These are phyloP conservation scores for Cardiospermum halicacabum DNA, from an alignment of 345 rosid species.

Conservation along the genomic window DNA sequence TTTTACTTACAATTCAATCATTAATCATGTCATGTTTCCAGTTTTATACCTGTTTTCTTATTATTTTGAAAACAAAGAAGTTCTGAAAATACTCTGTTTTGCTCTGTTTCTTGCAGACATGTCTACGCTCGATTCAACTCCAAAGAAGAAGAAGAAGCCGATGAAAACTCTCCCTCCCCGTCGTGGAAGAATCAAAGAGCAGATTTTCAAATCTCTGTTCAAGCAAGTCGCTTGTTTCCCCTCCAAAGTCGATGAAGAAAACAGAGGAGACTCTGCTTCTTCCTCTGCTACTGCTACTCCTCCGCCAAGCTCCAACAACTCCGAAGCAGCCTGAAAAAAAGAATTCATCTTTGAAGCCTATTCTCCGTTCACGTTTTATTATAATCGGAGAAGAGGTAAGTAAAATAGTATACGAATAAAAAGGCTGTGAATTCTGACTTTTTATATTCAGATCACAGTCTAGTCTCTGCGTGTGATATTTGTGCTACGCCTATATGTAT, in stretches of 20 bases:
- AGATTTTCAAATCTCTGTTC: slow-evolving; percentile 25
- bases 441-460: slow-evolving; percentile 14
- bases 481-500: neutral
- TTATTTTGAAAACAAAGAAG: neutral
- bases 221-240: slow-evolving; percentile 3
- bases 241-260: slow-evolving; percentile 2
- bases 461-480: neutral
- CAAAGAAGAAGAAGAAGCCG: neutral
- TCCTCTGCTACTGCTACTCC: neutral
- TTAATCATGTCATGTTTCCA: neutral
- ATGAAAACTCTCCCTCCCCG: slow-evolving; percentile 19
- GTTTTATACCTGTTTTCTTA: neutral
- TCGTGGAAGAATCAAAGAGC: slow-evolving; percentile 37
- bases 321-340: neutral
- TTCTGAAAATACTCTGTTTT: neutral
- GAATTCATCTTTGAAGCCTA: neutral
- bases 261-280: neutral
- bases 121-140: slow-evolving; percentile 14
- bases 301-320: slow-evolving; percentile 3
- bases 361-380: neutral
- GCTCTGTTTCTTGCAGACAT: slow-evolving; percentile 10
- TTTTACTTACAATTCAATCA: no score
- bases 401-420: neutral
- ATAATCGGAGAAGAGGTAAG: neutral
- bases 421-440: neutral